A percentile compares a stretch with the other conserved stretches of the same genome.
Conservation (phyloP, 306 rosid species). For the Castanea sativa region DNA sequence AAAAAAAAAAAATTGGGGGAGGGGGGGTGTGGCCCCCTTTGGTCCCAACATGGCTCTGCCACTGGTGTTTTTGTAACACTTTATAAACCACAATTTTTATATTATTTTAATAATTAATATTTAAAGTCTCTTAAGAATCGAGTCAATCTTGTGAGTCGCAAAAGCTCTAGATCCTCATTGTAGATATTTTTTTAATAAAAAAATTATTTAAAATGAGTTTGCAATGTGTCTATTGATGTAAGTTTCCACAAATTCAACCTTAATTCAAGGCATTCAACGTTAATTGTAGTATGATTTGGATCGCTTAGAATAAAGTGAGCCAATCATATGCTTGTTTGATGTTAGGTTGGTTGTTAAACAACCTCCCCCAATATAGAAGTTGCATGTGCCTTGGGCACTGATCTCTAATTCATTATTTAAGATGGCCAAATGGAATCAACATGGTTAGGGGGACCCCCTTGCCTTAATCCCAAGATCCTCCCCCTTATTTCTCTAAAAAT, state of each 20-base stretch:
- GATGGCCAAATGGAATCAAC: not conserved
- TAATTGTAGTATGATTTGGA: not conserved
- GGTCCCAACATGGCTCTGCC: no score
- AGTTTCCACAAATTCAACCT: not conserved
- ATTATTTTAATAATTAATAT: no score
- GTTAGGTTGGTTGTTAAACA: conserved; percentile 26
- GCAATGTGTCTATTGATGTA: not conserved
- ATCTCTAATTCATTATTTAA: not conserved
- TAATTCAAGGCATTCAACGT: not conserved
- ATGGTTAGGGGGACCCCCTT: not conserved
- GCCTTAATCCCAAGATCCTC: no score
- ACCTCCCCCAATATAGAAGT: conserved; percentile 5
- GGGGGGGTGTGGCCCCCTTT: no score
- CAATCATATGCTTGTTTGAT: not conserved
- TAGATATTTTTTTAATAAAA: no score
- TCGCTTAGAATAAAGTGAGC: not conserved
- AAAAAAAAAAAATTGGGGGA: no score
- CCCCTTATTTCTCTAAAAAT: no score
- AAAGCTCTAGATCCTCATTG: not conserved
- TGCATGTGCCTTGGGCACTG: conserved; percentile 9
- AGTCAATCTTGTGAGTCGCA: not conserved
- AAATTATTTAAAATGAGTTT: not conserved
- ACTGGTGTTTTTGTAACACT: no score
- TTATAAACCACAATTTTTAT: no score
- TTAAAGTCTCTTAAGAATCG: no score